A percentile compares a stretch with the other conserved stretches of the same genome.
These are phyloP conservation scores for Uronychia binucleata DNA, from an alignment of 73 alveolate genomes.

Conservation along the genomic window DNA sequence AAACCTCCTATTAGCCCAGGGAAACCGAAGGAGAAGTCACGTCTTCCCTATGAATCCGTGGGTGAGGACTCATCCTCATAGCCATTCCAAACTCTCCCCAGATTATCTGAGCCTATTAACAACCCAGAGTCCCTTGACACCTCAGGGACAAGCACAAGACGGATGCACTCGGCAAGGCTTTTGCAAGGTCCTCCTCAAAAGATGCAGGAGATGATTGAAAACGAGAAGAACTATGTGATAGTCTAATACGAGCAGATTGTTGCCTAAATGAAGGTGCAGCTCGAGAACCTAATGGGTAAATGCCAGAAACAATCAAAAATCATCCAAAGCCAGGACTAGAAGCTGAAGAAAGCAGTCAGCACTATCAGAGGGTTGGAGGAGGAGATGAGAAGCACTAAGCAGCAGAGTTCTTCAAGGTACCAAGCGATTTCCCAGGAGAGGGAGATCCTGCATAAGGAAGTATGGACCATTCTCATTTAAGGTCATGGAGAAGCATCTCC, in stretches of 20 bases:
- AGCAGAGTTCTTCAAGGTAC: background rate
- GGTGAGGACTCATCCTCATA: background rate
- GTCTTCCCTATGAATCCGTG: background rate
- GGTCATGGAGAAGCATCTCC: background rate
- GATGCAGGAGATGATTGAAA: background rate
- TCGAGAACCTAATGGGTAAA: background rate
- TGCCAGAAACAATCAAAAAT: background rate
- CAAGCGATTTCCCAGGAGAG: background rate
- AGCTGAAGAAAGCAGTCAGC: background rate
- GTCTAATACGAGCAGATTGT: background rate
- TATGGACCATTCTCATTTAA: background rate
- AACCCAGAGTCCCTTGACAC: background rate
- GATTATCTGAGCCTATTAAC: background rate
- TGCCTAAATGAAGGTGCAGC: background rate
- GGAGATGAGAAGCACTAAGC: background rate
- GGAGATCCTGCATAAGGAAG: background rate
- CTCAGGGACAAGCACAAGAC: background rate
- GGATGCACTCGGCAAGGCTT: background rate
- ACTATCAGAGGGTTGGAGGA: background rate
- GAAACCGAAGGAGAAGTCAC: no score
- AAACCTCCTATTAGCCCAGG: no score
- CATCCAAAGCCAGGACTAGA: background rate
- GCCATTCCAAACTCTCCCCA: no score
- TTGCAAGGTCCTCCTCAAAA: background rate
- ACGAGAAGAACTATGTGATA: background rate